Evolutionary conservation across 2,329 filamentous ascomycete species (phyloP).

Genomic region (Gaeumannomyces tritici): DNA sequence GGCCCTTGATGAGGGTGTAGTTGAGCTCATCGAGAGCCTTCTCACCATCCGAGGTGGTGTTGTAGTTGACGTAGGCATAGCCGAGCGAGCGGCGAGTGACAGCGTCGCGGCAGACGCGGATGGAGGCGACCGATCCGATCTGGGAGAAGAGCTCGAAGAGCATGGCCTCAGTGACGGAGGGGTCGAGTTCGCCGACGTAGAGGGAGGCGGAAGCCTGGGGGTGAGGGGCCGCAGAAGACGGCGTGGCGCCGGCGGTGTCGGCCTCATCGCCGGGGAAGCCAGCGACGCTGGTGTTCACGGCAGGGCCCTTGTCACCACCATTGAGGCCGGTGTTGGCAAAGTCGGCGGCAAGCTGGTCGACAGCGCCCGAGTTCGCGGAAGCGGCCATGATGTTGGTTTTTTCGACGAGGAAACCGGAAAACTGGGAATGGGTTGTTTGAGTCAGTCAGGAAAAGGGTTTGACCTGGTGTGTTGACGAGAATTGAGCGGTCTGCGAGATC

Average conservation of each 20-base stretch:
- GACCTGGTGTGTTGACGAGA: not conserved
- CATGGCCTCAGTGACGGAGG: conserved; percentile 98
- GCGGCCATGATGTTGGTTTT: conserved; percentile 46
- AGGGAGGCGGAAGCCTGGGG: conserved; percentile 94
- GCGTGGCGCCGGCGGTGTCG: conserved; percentile 59
- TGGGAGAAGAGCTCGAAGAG: conserved; percentile 99
- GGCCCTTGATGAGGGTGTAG: conserved; percentile 98
- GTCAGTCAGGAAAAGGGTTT: not conserved
- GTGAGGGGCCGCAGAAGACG: conserved; percentile 63
- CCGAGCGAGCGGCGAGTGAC: conserved; percentile 97
- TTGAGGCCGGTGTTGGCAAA: conserved; percentile 64
- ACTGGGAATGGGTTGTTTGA: not conserved
- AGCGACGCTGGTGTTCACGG: conserved; percentile 67
- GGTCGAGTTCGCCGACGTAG: conserved; percentile 97
- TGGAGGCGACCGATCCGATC: conserved; percentile 96
- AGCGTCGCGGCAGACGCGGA: conserved; percentile 98
- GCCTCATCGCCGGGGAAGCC: conserved; percentile 45
- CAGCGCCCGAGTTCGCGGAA: conserved; percentile 48
- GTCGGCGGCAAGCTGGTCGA: conserved; percentile 74
- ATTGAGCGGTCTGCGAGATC: not conserved
- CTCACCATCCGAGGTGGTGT: conserved; percentile 91
- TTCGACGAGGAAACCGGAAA: not conserved
- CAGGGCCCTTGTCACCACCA: conserved; percentile 53
- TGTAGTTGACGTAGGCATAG: conserved; percentile 99
- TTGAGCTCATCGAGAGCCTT: conserved; percentile 98